Conservation (phyloP, 345 rosid species). For the Pistacia vera region DNA sequence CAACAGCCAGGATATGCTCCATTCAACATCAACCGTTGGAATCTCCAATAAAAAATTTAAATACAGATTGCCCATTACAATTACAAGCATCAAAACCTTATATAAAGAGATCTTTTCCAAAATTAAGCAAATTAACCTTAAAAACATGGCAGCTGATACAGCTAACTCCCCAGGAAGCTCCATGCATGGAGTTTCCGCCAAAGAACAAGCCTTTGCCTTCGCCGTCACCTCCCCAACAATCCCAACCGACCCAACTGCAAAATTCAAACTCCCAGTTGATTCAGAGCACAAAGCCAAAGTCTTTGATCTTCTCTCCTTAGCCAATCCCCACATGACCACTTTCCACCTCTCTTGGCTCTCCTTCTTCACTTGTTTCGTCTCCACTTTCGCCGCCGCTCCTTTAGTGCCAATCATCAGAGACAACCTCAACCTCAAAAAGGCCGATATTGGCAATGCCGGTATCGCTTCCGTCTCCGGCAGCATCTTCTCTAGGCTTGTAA, state of each 20-base stretch:
- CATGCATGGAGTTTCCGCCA: slow-evolving; percentile 78
- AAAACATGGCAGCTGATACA: slow-evolving; percentile 37
- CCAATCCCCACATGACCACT: slow-evolving; percentile 88
- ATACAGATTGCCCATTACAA: neutral
- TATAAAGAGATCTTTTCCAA: neutral
- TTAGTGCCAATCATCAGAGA: slow-evolving; percentile 84
- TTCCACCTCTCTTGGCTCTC: slow-evolving; percentile 94
- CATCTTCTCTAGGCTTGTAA: slow-evolving; percentile 83
- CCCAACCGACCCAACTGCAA: slow-evolving; percentile 62
- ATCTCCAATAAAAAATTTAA: neutral
- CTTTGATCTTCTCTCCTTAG: slow-evolving; percentile 65
- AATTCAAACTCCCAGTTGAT: slow-evolving; percentile 68
- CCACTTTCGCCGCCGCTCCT: slow-evolving; percentile 92
- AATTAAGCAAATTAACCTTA: neutral
- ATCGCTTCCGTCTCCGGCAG: slow-evolving; percentile 91
- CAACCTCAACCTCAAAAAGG: slow-evolving; percentile 64
- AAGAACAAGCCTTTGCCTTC: slow-evolving; percentile 64
- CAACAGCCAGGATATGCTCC: neutral
- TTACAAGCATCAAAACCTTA: neutral
- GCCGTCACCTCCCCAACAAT: slow-evolving; percentile 56
- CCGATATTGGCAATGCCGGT: slow-evolving; percentile 77
- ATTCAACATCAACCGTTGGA: slow-evolving; percentile 1
- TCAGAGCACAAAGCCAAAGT: slow-evolving; percentile 87
- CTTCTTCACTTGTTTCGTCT: slow-evolving; percentile 81
- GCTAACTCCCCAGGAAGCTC: slow-evolving; percentile 76